phyloP scores from a whole-genome alignment of 139 green algal species.

The Tetradesmus obliquus region DNA sequence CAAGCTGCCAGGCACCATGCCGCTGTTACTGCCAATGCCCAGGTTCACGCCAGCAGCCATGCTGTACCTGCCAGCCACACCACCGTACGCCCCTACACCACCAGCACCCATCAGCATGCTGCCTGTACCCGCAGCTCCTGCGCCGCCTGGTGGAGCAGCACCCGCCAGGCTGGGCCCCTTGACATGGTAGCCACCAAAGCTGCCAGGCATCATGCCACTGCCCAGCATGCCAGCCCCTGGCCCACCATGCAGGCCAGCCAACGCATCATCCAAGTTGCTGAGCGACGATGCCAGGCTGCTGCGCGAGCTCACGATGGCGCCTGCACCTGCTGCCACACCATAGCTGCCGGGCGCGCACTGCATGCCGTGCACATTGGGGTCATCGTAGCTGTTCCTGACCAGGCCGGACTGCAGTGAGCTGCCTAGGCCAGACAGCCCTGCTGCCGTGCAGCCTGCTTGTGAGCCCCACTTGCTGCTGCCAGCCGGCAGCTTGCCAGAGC shows the following conservation, averaged over 20 bases:
- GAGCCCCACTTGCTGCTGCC: background rate
- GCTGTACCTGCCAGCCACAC: background rate
- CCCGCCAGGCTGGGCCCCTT: background rate
- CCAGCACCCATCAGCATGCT: background rate
- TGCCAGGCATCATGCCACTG: background rate
- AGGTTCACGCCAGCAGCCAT: background rate
- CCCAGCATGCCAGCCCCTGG: background rate
- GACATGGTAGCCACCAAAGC: conserved; percentile 15
- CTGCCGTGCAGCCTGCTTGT: background rate
- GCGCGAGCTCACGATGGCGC: background rate
- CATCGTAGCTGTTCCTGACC: background rate
- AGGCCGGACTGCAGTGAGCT: background rate
- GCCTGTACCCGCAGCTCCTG: background rate
- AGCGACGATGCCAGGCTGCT: conserved; percentile 18
- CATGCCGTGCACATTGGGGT: background rate
- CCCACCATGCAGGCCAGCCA: conserved; percentile 7
- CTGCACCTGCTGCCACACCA: background rate
- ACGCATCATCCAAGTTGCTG: background rate
- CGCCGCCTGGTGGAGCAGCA: background rate
- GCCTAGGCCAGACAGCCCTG: background rate
- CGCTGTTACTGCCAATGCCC: background rate
- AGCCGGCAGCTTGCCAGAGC: background rate
- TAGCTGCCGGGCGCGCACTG: background rate
- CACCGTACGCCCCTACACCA: background rate
- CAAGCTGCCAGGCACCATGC: background rate